Evolutionary conservation across 805 yeast species (phyloP), one percentile per base, ranked within the genome.

Genomic region (Hanseniaspora taiwanica): DNA sequence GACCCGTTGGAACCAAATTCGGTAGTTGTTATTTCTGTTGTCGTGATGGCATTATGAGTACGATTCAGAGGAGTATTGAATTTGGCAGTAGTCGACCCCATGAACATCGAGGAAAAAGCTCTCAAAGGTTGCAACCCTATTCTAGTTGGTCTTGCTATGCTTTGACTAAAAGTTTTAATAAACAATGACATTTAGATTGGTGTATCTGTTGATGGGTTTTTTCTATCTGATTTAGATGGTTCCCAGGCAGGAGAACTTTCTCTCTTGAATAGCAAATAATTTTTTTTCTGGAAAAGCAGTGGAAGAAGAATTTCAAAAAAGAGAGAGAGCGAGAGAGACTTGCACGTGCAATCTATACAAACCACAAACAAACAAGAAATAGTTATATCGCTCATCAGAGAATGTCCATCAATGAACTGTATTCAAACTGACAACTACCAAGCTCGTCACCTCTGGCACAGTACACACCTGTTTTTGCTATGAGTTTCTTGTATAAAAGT

Each of bases 1-100:
- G 61, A 49, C 24, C 59, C 53, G 42, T 52, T 53, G 44, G 55
- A 50, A 9, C 55, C 48, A 10, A 48, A n/a, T n/a, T 44, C 19
- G 18, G 39, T 31, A 18, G 12, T 25, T 24, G 24, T 33, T 16
- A 18, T 29, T n/a, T 18, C 33, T 6, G 18, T 18, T 4, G 39
- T 37, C 20, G 42, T 21, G 16, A 39, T 45, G 20, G 40, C 36
- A 4, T 19, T 33, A 12, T 33, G 21, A n/a, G 8, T 19, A 17
- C 4, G 20, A 18, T 18, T 12, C 12, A 12, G n/a, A 40, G 38
- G 44, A 41, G 39, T 46, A 36, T 32, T 16, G 8, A 29, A 29
- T 5, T 16, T 29, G 18, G 18, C 8, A 9, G 33, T 45, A 39
- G 33, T 47, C 34, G 61, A 54, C 24, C 53, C 24, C 44, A 54